Evolutionary conservation across 2,329 filamentous ascomycete genomes (phyloP), one percentile per base, ranked within the genome.

Genomic region (Talaromyces pinophilus): DNA sequence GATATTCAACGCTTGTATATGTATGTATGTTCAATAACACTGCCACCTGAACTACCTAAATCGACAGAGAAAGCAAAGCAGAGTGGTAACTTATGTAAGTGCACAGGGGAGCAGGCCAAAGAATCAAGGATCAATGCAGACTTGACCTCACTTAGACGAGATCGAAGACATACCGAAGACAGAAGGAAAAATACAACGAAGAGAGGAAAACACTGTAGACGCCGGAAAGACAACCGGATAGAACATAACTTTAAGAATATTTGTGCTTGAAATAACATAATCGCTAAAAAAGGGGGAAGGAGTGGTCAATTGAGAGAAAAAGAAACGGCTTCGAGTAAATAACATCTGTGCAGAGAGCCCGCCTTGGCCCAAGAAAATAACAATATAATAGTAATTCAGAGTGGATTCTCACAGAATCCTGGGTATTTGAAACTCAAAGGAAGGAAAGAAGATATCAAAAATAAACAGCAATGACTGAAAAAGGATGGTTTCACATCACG

Each of bases 401-500:
- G 33, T 59, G 59, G 40, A 62, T 62, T 57, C 54, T 19, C 13
- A 11, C 17, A 50, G 59, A 52, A 55, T 19, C 40, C 35, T 60
- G 65, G 65, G 65, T 67, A 67, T 67, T 67, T 50, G 54, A 44
- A 62, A 35, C n/a, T 57, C n/a, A 66, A 48, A 54, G 42, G 11
- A 35, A 64, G 19, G 38, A 50, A 25, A 61, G 28, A 50, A 42
- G 15, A 52, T 35, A 50, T 22, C 11, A 50, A 61, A 35, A 42
- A 42, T 17, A 35, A 17, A 33, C n/a, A 40, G 19, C 38, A 33
- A 60, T 63, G 52, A 69, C 68, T 61, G 67, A 70, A 66, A 63
- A 67, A 64, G 52, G 54, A 59, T 62, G 67, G 55, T 8, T 50
- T 86, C 82, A 92, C 90, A 92, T 92, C 71, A 93, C 85, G 68